These are phyloP conservation scores for Prunus dulcis DNA, from an alignment of 306 rosid species.

Conservation along the genomic window DNA sequence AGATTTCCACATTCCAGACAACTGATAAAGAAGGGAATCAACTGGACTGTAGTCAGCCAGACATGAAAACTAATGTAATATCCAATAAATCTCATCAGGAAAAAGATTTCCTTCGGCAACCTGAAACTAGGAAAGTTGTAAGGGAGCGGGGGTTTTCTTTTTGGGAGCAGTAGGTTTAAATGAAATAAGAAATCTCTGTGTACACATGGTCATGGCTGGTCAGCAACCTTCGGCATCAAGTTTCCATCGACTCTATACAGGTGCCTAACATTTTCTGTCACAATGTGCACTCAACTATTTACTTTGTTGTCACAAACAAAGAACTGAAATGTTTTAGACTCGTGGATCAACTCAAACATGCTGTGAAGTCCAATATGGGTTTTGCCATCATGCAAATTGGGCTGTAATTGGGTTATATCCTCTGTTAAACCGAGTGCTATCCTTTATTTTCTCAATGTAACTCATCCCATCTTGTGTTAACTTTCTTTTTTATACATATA, in stretches of 20 bases:
- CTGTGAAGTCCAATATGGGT: background rate
- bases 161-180: slow-evolving; percentile 52
- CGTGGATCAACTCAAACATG: background rate
- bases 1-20: slow-evolving; percentile 24
- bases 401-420: background rate
- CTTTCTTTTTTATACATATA: background rate
- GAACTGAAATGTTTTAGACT: background rate
- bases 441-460: background rate
- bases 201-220: background rate
- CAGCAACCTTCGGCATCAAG: slow-evolving; percentile 5
- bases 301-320: background rate
- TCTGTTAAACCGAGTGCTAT: background rate
- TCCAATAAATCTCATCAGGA: slow-evolving; percentile 37
- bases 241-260: background rate
- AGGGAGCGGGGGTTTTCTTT: slow-evolving; percentile 77
- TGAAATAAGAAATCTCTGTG: background rate
- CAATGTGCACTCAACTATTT: background rate
- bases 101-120: slow-evolving; percentile 46
- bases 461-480: background rate
- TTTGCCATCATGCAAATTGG: background rate
- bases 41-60: slow-evolving; percentile 21
- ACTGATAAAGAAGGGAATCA: slow-evolving; percentile 26
- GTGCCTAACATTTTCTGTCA: background rate
- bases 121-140: slow-evolving; percentile 58
- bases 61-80: slow-evolving; percentile 25